Conservation (phyloP, 1,284 basidiomycete genomes). For the Ustilago cynodontis region DNA sequence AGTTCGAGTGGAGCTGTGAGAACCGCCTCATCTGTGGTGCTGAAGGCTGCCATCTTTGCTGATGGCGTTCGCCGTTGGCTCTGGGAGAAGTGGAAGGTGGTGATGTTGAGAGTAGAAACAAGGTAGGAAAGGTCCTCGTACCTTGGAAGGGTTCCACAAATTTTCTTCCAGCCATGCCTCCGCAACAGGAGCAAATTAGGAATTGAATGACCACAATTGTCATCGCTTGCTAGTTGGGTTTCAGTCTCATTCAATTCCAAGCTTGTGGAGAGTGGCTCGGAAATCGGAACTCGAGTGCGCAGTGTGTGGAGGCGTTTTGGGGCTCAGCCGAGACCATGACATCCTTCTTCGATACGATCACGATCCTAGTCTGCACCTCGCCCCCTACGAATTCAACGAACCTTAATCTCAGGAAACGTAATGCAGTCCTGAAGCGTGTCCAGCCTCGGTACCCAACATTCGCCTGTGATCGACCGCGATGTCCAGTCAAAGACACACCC, state of each 20-base stretch:
- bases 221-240: no score
- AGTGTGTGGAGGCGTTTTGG: slow-evolving; percentile 19
- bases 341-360: neutral
- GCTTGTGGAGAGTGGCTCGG: neutral
- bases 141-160: slow-evolving; percentile 1
- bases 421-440: neutral
- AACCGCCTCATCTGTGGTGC: slow-evolving; percentile 64
- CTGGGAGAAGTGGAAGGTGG: neutral
- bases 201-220: no score
- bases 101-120: neutral
- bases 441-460: neutral
- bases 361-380: neutral
- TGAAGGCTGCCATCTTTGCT: slow-evolving; percentile 52
- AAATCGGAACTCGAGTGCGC: slow-evolving; percentile 17
- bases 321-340: slow-evolving; percentile 21
- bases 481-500: slow-evolving; percentile 29
- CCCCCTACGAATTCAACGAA: no score
- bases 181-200: neutral
- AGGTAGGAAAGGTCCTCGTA: neutral
- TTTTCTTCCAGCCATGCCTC: slow-evolving; percentile 2
- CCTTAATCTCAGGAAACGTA: no score
- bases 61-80: no score
- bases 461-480: no score
- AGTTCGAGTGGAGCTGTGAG: slow-evolving; percentile 59
- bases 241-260: slow-evolving; percentile 21